Percentiles rank a stretch among this genome's conserved stretches.
Conservation (phyloP, 1,139 yeast genomes). For the Blastobotrys malaysiensis region DNA sequence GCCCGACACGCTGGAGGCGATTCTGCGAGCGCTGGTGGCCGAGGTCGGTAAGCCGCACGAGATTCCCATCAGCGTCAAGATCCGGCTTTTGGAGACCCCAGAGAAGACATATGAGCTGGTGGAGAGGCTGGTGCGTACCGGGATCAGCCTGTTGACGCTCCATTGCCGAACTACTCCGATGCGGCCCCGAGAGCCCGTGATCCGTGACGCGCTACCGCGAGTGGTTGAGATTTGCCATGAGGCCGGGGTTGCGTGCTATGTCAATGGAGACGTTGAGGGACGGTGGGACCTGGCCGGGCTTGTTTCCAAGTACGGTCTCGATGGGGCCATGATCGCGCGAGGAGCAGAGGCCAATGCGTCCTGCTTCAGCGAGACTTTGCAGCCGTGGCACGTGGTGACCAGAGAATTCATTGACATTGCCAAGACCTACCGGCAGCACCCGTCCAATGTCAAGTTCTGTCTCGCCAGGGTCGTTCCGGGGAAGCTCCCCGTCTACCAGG, state of each 20-base stretch:
- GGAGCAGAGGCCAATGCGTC: conserved; percentile 85
- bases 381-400: conserved; percentile 51
- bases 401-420: conserved; percentile 57
- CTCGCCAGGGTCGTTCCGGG: conserved; percentile 77
- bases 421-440: conserved; percentile 50
- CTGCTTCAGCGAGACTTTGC: conserved; percentile 50
- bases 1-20: conserved; percentile 70
- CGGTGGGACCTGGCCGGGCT: conserved; percentile 51
- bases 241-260: conserved; percentile 63
- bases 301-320: conserved; percentile 47
- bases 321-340: conserved; percentile 92
- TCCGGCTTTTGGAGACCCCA: conserved; percentile 69
- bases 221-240: conserved; percentile 58
- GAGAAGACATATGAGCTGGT: conserved; percentile 61
- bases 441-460: conserved; percentile 75
- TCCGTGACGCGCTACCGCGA: conserved; percentile 53
- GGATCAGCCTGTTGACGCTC: conserved; percentile 76
- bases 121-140: conserved; percentile 63
- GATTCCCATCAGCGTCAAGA: conserved; percentile 87
- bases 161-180: conserved; percentile 87
- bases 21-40: conserved; percentile 59
- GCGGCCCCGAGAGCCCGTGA: conserved; percentile 83
- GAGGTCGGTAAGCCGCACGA: conserved; percentile 72
- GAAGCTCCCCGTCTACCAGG: conserved; percentile 55
- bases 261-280: conserved; percentile 71